Percentiles rank a stretch among this genome's conserved stretches.
Evolutionary conservation across 805 yeast genomes (phyloP).

Genomic region (Clavispora phyllophila): DNA sequence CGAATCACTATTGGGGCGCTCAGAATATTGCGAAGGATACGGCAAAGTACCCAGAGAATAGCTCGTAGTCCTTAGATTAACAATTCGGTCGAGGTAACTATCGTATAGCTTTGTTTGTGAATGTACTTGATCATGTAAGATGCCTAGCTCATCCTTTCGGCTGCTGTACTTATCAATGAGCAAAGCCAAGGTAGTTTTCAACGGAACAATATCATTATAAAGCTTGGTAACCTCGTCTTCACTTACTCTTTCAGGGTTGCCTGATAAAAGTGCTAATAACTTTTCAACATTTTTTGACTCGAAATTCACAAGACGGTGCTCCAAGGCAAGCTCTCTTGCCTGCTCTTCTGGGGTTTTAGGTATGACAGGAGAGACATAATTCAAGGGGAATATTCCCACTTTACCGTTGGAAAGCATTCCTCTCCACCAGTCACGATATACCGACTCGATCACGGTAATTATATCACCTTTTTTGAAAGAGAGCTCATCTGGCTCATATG

Average conservation of each 20-base stretch:
- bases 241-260: constrained; percentile 32
- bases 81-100: constrained; percentile 49
- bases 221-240: constrained; percentile 66
- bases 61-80: constrained; percentile 3
- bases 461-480: constrained; percentile 84
- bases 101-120: constrained; percentile 68
- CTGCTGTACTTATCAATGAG: constrained; percentile 73
- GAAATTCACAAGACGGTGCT: constrained; percentile 49
- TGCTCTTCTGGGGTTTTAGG: constrained; percentile 62
- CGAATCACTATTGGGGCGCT: neutral
- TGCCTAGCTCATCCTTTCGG: constrained; percentile 71
- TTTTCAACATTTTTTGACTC: constrained; percentile 59
- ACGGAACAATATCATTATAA: constrained; percentile 66
- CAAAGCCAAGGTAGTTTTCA: constrained; percentile 70
- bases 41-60: constrained; percentile 5
- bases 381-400: constrained; percentile 86
- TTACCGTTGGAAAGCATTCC: constrained; percentile 74
- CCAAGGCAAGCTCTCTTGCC: constrained; percentile 44
- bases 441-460: constrained; percentile 80
- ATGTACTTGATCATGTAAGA: constrained; percentile 64
- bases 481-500: constrained; percentile 81
- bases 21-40: constrained; percentile 2
- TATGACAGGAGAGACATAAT: constrained; percentile 78
- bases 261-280: constrained; percentile 51
- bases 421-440: constrained; percentile 93